These are phyloP conservation scores for Salvia sclarea DNA, from an alignment of 305 asterid genomes.

Conservation along the genomic window DNA sequence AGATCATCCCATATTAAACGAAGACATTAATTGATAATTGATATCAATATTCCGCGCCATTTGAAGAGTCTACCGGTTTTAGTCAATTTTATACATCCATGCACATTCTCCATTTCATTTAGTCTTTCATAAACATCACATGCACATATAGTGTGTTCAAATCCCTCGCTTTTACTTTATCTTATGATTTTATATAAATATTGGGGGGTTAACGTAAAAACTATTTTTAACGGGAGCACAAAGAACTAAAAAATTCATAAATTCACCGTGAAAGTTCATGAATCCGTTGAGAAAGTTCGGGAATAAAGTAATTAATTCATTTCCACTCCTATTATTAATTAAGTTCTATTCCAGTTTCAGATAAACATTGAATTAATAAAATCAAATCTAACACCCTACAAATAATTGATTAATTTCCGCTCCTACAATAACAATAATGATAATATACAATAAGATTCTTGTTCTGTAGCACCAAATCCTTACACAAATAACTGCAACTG, in stretches of 20 bases:
- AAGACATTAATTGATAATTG: not conserved
- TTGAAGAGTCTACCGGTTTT: too few species aligned
- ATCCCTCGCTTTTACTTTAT: too few species aligned
- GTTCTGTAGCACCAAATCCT: not conserved
- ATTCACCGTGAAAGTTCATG: too few species aligned
- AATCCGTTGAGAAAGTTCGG: too few species aligned
- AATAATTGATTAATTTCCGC: not conserved
- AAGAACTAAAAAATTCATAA: too few species aligned
- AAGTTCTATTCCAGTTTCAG: too few species aligned
- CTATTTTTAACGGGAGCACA: too few species aligned
- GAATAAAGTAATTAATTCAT: too few species aligned
- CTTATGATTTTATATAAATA: too few species aligned
- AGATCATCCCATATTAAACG: not conserved
- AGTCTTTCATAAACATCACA: not conserved
- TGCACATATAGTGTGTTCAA: too few species aligned
- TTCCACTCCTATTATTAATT: too few species aligned
- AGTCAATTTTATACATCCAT: not conserved
- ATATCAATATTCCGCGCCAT: not conserved
- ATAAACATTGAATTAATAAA: not conserved
- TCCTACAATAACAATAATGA: not conserved
- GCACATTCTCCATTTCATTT: not conserved
- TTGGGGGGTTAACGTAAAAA: too few species aligned
- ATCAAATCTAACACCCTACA: not conserved
- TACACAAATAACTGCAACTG: not conserved
- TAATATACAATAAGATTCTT: not conserved